Conservation (phyloP, 148 eudicot species). For the Camellia sinensis region DNA sequence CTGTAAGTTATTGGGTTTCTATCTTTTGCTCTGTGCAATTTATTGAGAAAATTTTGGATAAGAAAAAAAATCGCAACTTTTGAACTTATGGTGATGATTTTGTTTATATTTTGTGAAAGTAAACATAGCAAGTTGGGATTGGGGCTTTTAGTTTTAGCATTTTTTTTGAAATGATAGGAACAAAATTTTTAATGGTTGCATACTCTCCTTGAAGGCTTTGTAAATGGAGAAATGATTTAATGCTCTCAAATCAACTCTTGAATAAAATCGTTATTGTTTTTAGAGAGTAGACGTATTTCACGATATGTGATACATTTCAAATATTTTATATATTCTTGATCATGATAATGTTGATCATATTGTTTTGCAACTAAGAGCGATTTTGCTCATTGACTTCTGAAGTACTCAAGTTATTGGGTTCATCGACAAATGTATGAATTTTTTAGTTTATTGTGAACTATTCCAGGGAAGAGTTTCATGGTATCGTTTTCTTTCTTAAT, state of each 20-base stretch:
- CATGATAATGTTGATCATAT: background rate
- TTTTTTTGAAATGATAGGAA: background rate
- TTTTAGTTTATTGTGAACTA: background rate
- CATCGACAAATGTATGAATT: background rate
- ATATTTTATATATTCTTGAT: background rate
- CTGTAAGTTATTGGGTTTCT: too few relatives aligned
- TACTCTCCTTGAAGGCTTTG: background rate
- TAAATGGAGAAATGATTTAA: background rate
- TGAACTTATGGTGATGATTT: too few relatives aligned
- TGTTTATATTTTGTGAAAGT: too few relatives aligned
- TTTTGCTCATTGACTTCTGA: slow-evolving; percentile 4
- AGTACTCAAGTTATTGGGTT: background rate
- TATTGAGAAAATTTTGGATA: too few relatives aligned
- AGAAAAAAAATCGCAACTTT: too few relatives aligned
- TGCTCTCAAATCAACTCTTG: background rate
- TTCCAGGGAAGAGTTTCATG: slow-evolving; percentile 60
- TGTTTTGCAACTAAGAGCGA: background rate
- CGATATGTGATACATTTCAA: background rate
- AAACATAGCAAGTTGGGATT: background rate
- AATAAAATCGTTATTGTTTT: background rate
- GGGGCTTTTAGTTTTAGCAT: background rate
- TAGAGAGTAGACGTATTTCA: background rate
- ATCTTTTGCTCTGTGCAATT: too few relatives aligned
- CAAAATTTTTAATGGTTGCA: background rate
- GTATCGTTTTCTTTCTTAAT: slow-evolving; percentile 50